Percentiles rank a stretch among this genome's conserved stretches.
These are phyloP conservation scores for Spergularia azorica DNA, from an alignment of 179 eudicot genomes.

Conservation along the genomic window DNA sequence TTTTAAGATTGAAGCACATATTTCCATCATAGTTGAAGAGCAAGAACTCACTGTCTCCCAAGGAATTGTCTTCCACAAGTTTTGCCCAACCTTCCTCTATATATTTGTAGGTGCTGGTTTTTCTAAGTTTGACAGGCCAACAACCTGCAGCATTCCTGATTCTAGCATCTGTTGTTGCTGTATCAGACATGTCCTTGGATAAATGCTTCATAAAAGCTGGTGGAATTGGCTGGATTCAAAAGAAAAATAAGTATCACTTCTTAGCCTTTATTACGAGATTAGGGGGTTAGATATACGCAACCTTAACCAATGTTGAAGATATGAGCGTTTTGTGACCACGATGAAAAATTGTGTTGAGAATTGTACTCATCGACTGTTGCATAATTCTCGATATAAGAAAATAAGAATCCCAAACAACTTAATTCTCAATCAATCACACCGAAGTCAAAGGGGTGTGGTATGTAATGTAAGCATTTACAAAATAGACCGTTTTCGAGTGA, in stretches of 20 bases:
- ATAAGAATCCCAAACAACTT: no score
- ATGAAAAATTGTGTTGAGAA: no score
- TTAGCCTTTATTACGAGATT: neutral
- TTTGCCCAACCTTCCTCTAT: constrained; percentile 30
- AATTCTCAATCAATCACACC: no score
- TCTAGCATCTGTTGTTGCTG: constrained; percentile 7
- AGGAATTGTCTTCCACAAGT: constrained; percentile 24
- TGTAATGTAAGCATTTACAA: no score
- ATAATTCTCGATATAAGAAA: no score
- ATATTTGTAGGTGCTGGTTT: constrained; percentile 2
- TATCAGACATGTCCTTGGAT: neutral
- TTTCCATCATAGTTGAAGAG: constrained; percentile 37
- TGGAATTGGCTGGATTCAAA: constrained; percentile 16
- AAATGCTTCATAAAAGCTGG: constrained; percentile 20
- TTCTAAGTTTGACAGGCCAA: constrained; percentile 15
- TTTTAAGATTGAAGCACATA: constrained; percentile 33
- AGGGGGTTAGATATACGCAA: no score
- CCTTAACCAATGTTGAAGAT: no score
- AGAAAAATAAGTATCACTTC: neutral
- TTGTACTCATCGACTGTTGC: no score
- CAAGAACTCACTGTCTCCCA: constrained; percentile 29
- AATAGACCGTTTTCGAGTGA: no score
- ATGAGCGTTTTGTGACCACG: no score
- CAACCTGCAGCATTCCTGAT: constrained; percentile 11
- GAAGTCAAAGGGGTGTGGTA: no score